phyloP scores from a whole-genome alignment of 2,329 filamentous ascomycete genomes.

The Periconia macrospinosa region DNA sequence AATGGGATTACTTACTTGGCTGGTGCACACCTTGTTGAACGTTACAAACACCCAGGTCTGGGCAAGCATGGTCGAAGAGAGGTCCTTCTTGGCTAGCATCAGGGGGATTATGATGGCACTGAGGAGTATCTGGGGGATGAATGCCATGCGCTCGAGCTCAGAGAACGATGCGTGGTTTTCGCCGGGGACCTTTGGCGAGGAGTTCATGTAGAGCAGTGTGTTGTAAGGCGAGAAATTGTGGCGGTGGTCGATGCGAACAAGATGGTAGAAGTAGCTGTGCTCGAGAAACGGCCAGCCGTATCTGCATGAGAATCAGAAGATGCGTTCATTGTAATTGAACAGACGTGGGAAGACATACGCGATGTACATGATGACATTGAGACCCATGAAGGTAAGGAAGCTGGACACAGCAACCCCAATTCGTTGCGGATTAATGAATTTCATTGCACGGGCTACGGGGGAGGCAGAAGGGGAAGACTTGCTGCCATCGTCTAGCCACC shows the following conservation, averaged over 20 bases:
- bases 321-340: neutral
- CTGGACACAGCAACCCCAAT: slow-evolving; percentile 65
- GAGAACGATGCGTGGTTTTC: slow-evolving; percentile 44
- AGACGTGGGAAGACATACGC: slow-evolving; percentile 54
- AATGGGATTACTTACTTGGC: slow-evolving; percentile 67
- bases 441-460: slow-evolving; percentile 19
- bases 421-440: slow-evolving; percentile 46
- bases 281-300: slow-evolving; percentile 81
- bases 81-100: slow-evolving; percentile 75
- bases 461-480: slow-evolving; percentile 14
- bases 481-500: slow-evolving; percentile 70
- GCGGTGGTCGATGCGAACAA: slow-evolving; percentile 90
- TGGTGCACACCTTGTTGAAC: slow-evolving; percentile 99
- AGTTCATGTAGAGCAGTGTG: slow-evolving; percentile 82
- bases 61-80: slow-evolving; percentile 83
- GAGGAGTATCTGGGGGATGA: slow-evolving; percentile 82
- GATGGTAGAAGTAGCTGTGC: slow-evolving; percentile 91
- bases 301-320: slow-evolving; percentile 41
- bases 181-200: slow-evolving; percentile 52
- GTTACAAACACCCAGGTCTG: slow-evolving; percentile 97
- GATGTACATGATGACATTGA: slow-evolving; percentile 80
- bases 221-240: slow-evolving; percentile 99
- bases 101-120: slow-evolving; percentile 77
- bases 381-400: slow-evolving; percentile 68
- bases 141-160: slow-evolving; percentile 77